Evolutionary conservation across 192 early-diverging fungal species (phyloP).

Genomic region (Glomus cerebriforme): DNA sequence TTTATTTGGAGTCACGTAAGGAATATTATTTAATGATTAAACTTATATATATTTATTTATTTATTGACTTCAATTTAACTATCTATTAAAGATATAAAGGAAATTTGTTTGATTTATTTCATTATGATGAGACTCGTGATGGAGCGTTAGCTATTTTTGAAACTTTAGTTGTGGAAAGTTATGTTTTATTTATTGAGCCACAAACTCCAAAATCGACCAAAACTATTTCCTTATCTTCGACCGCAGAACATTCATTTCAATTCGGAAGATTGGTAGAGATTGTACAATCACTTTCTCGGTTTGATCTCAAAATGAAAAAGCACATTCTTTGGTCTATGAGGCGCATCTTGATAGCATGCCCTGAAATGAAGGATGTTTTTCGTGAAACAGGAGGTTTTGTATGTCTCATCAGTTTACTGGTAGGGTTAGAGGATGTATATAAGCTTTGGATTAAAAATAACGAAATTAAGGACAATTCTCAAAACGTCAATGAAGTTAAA

Average conservation of each 20-base stretch:
- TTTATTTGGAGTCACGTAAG: slow-evolving; percentile 55
- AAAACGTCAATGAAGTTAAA: slow-evolving; percentile 30
- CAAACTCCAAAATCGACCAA: slow-evolving; percentile 19
- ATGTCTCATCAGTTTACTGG: slow-evolving; percentile 57
- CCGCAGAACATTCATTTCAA: slow-evolving; percentile 43
- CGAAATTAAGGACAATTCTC: background rate
- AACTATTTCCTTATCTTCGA: slow-evolving; percentile 30
- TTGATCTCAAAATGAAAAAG: slow-evolving; percentile 59
- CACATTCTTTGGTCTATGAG: slow-evolving; percentile 57
- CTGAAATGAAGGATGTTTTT: slow-evolving; percentile 57
- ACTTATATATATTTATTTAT: background rate
- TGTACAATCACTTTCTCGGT: slow-evolving; percentile 51
- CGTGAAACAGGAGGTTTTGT: slow-evolving; percentile 62
- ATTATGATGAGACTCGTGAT: slow-evolving; percentile 54
- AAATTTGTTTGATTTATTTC: slow-evolving; percentile 57
- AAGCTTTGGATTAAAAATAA: slow-evolving; percentile 3
- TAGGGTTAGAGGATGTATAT: slow-evolving; percentile 57
- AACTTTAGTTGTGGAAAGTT: slow-evolving; percentile 48
- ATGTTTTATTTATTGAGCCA: slow-evolving; percentile 34
- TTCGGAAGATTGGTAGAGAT: slow-evolving; percentile 61
- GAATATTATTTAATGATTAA: background rate
- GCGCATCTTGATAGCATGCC: slow-evolving; percentile 49
- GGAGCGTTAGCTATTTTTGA: slow-evolving; percentile 53
- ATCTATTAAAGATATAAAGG: slow-evolving; percentile 44
- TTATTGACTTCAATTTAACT: background rate